Conservation (phyloP, 305 asterid species). For the Striga hermonthica region DNA sequence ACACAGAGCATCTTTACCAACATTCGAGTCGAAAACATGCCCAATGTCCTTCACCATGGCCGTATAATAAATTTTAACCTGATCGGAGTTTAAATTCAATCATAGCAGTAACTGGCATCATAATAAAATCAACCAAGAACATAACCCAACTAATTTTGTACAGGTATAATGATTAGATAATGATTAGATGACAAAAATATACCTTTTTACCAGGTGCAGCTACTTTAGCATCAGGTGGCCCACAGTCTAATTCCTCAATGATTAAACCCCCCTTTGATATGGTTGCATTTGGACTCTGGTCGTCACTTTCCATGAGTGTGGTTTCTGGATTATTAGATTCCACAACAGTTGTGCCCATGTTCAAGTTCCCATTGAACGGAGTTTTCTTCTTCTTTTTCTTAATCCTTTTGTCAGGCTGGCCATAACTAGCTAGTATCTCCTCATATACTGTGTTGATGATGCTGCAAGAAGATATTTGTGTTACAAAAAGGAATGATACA, state of each 20-base stretch:
- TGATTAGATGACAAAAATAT: conserved; percentile 23
- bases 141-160: not conserved
- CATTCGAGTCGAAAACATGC: conserved; percentile 49
- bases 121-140: conserved; percentile 17
- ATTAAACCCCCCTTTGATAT: conserved; percentile 62
- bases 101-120: not conserved
- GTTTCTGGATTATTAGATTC: conserved; percentile 34
- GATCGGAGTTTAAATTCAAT: conserved; percentile 31
- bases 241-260: conserved; percentile 61
- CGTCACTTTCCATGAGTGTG: conserved; percentile 25
- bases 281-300: conserved; percentile 38
- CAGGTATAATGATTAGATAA: conserved; percentile 14
- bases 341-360: conserved; percentile 26
- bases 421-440: conserved; percentile 37
- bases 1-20: conserved; percentile 45
- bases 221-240: conserved; percentile 60
- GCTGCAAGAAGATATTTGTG: conserved; percentile 34
- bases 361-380: conserved; percentile 26
- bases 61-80: conserved; percentile 67
- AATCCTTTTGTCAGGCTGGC: conserved; percentile 38
- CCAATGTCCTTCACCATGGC: conserved; percentile 63
- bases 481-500: not conserved
- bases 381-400: conserved; percentile 52
- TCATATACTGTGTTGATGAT: conserved; percentile 26
- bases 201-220: conserved; percentile 71